Evolutionary conservation across 2,329 filamentous ascomycete genomes (phyloP), one percentile per base, ranked within the genome.

Genomic region (Ophiostoma sp.): DNA sequence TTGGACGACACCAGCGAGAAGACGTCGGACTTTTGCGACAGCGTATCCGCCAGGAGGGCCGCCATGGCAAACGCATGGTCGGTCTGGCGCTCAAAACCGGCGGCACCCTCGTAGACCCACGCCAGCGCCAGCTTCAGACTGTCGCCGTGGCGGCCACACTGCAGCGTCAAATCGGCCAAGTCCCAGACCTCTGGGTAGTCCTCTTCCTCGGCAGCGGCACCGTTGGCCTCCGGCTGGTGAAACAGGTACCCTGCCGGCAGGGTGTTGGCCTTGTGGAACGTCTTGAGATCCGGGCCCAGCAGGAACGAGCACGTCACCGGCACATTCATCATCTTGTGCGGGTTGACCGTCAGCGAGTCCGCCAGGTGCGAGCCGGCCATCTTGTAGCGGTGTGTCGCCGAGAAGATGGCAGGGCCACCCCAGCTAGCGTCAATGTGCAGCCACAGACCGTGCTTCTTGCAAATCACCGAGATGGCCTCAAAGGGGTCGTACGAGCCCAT

Each of bases 281-380:
- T 84, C 72, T 87, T 85, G 79, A 97, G 83, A 80, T 98, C 95
- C 1, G 88, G 87, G 0, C 89, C 91, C 15, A 99, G 87, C 4
- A 99, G 87, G 84, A 97, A 98, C 0, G 92, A 95, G 83, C 95
- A 98, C 0, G 95, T 97, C 55, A 97, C 84, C 0, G 96, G 95
- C 2, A 94, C 93, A 74, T 93, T 93, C 80, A 98, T 88, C 96
- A 98, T 98, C 84, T 98, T 98, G 84, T 99, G 96, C 73, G 96
- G 95, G 82, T 97, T 98, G 72, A 97, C 88, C 1, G 94, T 93
- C 52, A 98, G 85, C 17, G 90, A 93, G 82, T 98, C 88, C 11
- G 95, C 96, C 55, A 91, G 86, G 61, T 94, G 87, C 1, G 88
- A 85, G 17, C 95, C 95, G 0, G 84, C 81, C 11, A 98, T 84